These are phyloP conservation scores for Umbelopsis ramanniana DNA, from an alignment of 192 early-diverging fungal genomes.

Conservation along the genomic window DNA sequence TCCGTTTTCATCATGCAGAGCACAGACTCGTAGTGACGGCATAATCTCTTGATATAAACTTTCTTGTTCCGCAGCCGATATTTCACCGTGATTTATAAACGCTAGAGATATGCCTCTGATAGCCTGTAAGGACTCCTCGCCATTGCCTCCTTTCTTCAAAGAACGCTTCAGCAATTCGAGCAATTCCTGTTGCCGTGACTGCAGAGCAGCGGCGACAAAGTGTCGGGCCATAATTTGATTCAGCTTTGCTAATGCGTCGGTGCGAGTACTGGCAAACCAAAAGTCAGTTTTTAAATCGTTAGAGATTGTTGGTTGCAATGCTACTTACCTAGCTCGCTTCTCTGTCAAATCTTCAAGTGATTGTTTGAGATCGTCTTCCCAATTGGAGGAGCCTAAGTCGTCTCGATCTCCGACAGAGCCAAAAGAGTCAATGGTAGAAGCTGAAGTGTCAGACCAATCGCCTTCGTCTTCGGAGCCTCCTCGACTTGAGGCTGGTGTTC, in stretches of 20 bases:
- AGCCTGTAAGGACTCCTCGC: slow-evolving; percentile 48
- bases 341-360: slow-evolving; percentile 55
- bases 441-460: slow-evolving; percentile 12
- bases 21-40: slow-evolving; percentile 48
- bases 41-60: slow-evolving; percentile 51
- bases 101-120: slow-evolving; percentile 48
- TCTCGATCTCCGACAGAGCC: slow-evolving; percentile 22
- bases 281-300: too few species aligned
- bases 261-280: slow-evolving; percentile 50
- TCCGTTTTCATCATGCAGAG: slow-evolving; percentile 42
- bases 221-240: slow-evolving; percentile 53
- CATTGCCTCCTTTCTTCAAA: slow-evolving; percentile 45
- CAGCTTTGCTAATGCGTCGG: slow-evolving; percentile 55
- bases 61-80: slow-evolving; percentile 43
- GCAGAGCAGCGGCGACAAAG: slow-evolving; percentile 58
- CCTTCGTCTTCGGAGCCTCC: slow-evolving; percentile 17
- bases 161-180: slow-evolving; percentile 61
- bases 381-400: slow-evolving; percentile 20
- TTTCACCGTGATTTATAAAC: slow-evolving; percentile 56
- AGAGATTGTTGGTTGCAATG: too few species aligned
- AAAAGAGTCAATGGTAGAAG: slow-evolving; percentile 6
- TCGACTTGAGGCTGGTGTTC: slow-evolving; percentile 17
- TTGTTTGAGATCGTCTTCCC: slow-evolving; percentile 52
- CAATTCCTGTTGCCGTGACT: slow-evolving; percentile 51
- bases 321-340: slow-evolving; percentile 58